phyloP scores from a whole-genome alignment of 257 asterid species.

The Solanum paucissectum region DNA sequence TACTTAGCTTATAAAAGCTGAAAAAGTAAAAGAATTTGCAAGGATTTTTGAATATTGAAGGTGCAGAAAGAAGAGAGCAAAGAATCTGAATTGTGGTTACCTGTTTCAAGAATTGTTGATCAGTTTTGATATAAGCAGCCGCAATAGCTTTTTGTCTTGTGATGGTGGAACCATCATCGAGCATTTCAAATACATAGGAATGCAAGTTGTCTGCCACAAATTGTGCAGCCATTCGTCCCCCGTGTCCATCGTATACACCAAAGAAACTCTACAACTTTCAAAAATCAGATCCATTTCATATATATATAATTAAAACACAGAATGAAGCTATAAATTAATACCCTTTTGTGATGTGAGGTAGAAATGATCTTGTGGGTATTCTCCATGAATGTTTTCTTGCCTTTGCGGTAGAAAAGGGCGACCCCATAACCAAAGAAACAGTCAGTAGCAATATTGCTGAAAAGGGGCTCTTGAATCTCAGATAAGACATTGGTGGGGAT shows the following conservation, averaged over 20 bases:
- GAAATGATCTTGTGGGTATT: slow-evolving; percentile 54
- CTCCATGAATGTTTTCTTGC: slow-evolving; percentile 91
- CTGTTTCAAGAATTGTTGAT: slow-evolving; percentile 73
- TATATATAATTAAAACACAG: neutral
- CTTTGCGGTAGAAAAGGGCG: slow-evolving; percentile 56
- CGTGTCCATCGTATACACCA: slow-evolving; percentile 97
- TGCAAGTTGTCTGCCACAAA: slow-evolving; percentile 77
- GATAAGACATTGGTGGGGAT: slow-evolving; percentile 33
- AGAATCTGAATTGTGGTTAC: slow-evolving; percentile 16
- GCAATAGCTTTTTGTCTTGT: slow-evolving; percentile 48
- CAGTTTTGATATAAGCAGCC: slow-evolving; percentile 68
- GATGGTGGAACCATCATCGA: slow-evolving; percentile 30
- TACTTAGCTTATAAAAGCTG: too few relatives aligned
- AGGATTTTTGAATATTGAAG: neutral
- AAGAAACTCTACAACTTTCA: slow-evolving; percentile 44
- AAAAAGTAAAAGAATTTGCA: too few relatives aligned
- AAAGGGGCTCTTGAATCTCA: slow-evolving; percentile 23
- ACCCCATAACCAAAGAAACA: slow-evolving; percentile 56
- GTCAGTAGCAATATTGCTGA: slow-evolving; percentile 9
- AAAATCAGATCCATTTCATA: neutral
- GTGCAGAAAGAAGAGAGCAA: neutral
- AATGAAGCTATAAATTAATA: neutral
- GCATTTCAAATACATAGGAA: slow-evolving; percentile 34
- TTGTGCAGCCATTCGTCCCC: slow-evolving; percentile 79
- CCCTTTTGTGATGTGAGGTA: slow-evolving; percentile 38